Conservation (phyloP, 441 rosid species). For the Adansonia gregorii region DNA sequence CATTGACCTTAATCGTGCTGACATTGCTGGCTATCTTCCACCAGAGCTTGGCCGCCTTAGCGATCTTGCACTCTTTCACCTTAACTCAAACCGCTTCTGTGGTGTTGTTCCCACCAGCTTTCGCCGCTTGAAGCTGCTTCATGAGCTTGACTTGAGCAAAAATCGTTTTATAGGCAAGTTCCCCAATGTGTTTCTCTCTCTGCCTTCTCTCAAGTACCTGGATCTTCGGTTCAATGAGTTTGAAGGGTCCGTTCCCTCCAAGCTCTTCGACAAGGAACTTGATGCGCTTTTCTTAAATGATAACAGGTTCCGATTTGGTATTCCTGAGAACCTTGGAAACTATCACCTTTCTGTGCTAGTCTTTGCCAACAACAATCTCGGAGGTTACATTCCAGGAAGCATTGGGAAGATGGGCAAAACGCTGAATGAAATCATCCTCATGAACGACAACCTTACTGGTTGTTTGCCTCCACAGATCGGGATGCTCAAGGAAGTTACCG, state of each 20-base stretch:
- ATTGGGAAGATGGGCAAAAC: conserved; percentile 66
- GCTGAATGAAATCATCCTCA: conserved; percentile 61
- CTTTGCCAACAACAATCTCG: conserved; percentile 65
- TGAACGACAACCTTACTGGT: conserved; percentile 63
- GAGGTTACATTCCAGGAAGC: conserved; percentile 68
- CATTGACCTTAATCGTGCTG: conserved; percentile 67
- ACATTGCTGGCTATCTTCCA: conserved; percentile 65
- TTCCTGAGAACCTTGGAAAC: conserved; percentile 65
- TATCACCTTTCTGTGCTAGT: conserved; percentile 67
- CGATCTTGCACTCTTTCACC: conserved; percentile 64
- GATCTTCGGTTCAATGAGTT: conserved; percentile 77
- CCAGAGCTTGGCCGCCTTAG: conserved; percentile 51
- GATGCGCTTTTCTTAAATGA: conserved; percentile 68
- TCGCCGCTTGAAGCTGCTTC: conserved; percentile 51
- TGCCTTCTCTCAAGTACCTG: conserved; percentile 60
- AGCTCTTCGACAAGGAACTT: conserved; percentile 63
- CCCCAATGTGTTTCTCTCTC: conserved; percentile 53
- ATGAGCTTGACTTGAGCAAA: conserved; percentile 70
- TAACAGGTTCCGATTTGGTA: conserved; percentile 56
- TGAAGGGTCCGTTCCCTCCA: conserved; percentile 52
- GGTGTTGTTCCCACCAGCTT: conserved; percentile 55
- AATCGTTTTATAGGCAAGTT: conserved; percentile 66
- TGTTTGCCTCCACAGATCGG: conserved; percentile 69
- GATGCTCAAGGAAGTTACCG: conserved; percentile 51
- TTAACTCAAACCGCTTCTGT: conserved; percentile 75